A percentile compares a stretch with the other conserved stretches of the same genome.
phyloP scores from a whole-genome alignment of 495 filamentous ascomycete genomes.

The Endocarpon pusillum region DNA sequence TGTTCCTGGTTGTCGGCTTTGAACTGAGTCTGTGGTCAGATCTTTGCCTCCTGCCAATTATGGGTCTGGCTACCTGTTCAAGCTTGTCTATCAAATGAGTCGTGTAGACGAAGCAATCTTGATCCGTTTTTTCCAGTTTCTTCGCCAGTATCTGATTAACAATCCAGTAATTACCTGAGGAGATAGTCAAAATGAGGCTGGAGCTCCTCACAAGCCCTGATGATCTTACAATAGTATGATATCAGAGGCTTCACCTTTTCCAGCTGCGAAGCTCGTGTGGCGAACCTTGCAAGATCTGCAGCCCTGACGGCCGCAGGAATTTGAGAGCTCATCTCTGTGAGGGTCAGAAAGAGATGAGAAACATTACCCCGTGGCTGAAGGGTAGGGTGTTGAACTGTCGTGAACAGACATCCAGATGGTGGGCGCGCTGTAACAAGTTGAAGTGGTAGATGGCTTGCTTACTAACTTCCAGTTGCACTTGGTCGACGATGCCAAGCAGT shows the following conservation, averaged over 20 bases:
- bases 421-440: neutral
- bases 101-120: constrained; percentile 62
- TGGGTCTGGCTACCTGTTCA: constrained; percentile 45
- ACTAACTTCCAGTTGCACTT: neutral
- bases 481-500: neutral
- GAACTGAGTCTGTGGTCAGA: constrained; percentile 27
- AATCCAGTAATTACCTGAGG: constrained; percentile 85
- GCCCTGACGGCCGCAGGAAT: constrained; percentile 61
- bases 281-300: constrained; percentile 64
- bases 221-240: constrained; percentile 74
- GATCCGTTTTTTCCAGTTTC: constrained; percentile 55
- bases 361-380: no score
- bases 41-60: neutral
- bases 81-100: constrained; percentile 79
- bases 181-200: constrained; percentile 7
- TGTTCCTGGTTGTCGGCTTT: constrained; percentile 45
- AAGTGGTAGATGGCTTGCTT: neutral
- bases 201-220: neutral
- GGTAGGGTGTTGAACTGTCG: neutral
- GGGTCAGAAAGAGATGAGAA: no score
- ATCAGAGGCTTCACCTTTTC: constrained; percentile 71
- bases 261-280: constrained; percentile 66
- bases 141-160: constrained; percentile 78
- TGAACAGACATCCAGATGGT: neutral
- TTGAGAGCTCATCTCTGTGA: constrained; percentile 55